Conservation (phyloP, 306 rosid genomes). For the Dicorynia guianensis region DNA sequence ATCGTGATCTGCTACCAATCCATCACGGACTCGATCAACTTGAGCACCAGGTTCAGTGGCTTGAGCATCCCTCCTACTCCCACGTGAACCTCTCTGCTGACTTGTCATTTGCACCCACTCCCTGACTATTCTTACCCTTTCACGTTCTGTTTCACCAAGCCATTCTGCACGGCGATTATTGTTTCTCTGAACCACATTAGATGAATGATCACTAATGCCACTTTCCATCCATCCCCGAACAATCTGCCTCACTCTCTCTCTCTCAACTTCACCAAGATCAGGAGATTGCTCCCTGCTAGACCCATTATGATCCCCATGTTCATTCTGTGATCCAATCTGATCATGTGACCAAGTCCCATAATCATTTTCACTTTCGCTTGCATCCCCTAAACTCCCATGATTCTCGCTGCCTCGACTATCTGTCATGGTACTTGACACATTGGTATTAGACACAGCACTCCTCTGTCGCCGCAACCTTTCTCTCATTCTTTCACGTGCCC, state of each 20-base stretch:
- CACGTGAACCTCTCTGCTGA: slow-evolving; percentile 93
- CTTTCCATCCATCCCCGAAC: slow-evolving; percentile 99
- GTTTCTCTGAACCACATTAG: slow-evolving; percentile 77
- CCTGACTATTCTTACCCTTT: slow-evolving; percentile 95
- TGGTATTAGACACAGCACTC: slow-evolving; percentile 73
- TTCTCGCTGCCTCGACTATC: slow-evolving; percentile 87
- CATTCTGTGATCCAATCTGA: slow-evolving; percentile 71
- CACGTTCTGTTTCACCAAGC: slow-evolving; percentile 99
- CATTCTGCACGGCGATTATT: slow-evolving; percentile 84
- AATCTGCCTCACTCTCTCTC: slow-evolving; percentile 98
- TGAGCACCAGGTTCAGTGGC: slow-evolving; percentile 58
- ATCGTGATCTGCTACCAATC: slow-evolving; percentile 64
- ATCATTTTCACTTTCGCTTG: slow-evolving; percentile 93
- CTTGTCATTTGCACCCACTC: slow-evolving; percentile 99
- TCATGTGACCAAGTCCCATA: slow-evolving; percentile 87
- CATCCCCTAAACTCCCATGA: slow-evolving; percentile 89
- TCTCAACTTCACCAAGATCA: slow-evolving; percentile 97
- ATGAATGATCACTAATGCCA: slow-evolving; percentile 83
- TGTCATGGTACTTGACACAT: slow-evolving; percentile 71
- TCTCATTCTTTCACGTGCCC: slow-evolving; percentile 93
- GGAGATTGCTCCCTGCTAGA: slow-evolving; percentile 99
- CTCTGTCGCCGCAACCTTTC: slow-evolving; percentile 84
- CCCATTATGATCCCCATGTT: slow-evolving; percentile 56
- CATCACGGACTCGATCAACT: slow-evolving; percentile 60
- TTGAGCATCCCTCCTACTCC: slow-evolving; percentile 78